phyloP scores from a whole-genome alignment of 306 rosid species.

The Begonia loranthoides region DNA sequence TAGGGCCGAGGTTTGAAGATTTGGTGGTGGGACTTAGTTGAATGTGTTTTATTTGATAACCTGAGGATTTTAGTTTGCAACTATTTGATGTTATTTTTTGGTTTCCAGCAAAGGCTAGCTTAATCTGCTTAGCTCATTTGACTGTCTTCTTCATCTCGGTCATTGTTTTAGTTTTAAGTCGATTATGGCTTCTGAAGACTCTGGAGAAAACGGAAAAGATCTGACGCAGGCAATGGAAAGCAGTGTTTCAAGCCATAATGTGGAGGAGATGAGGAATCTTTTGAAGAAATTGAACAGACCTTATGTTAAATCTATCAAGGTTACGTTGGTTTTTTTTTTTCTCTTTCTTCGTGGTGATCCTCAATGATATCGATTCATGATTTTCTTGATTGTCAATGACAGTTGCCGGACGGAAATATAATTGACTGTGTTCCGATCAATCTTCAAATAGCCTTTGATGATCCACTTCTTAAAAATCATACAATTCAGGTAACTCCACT shows the following conservation, averaged over 20 bases:
- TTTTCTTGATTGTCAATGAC: conserved; percentile 3
- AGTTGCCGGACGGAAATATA: conserved; percentile 94
- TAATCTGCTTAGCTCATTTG: too few relatives aligned
- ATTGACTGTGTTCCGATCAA: conserved; percentile 79
- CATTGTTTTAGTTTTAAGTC: neutral
- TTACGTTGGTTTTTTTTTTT: neutral
- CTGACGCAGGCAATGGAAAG: conserved; percentile 14
- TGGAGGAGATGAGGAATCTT: conserved; percentile 30
- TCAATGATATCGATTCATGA: neutral
- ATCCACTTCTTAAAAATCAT: conserved; percentile 89
- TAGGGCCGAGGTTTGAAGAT: too few relatives aligned
- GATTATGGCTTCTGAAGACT: too few relatives aligned
- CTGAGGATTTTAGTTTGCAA: too few relatives aligned
- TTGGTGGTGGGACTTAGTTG: too few relatives aligned
- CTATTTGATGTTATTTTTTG: too few relatives aligned
- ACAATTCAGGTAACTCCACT: conserved; percentile 40
- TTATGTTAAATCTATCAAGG: conserved; percentile 48
- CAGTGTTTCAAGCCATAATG: conserved; percentile 19
- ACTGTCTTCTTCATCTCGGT: conserved; percentile 8
- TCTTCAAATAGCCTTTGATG: conserved; percentile 91
- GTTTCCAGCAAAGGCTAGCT: too few relatives aligned
- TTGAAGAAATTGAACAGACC: conserved; percentile 43
- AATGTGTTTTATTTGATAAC: too few relatives aligned
- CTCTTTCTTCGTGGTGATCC: too few relatives aligned
- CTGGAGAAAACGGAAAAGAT: neutral